Evolutionary conservation across 75 land plant species (phyloP), one percentile per base, ranked within the genome.

Genomic region (Isoetes taiwanensis): DNA sequence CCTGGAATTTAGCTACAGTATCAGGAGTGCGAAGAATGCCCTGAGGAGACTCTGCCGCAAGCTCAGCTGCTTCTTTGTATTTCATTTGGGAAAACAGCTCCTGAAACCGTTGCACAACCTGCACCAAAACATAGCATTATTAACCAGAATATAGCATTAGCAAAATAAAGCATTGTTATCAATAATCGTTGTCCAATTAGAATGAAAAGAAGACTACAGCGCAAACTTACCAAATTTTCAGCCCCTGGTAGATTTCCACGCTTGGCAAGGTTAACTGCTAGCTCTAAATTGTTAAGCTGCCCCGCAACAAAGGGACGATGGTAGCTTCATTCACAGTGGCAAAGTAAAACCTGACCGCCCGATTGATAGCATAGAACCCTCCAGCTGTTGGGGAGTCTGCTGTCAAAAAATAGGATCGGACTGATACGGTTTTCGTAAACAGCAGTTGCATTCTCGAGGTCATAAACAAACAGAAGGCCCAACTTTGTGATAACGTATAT

Each of bases 11-110:
- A 30, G 95, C 94, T 43, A 87, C 85, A 25, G 98, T 93, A 27
- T 93, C 98, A 59, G 89, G 98, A 25, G 98, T 93, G 10, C 98
- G 75, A 6, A 93, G 98, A 28, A 93, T 79, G 37, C 98, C 95
- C 50, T 84, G 89, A 32, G 98, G 98, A 70, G 98, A 93, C 62
- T 93, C 98, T 21, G 98, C 98, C 62, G 98, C 98, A 68, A 93
- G 89, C 64, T 93, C 98, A 32, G 95, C 98, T 61, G 98, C 98
- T 63, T 93, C 98, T 65, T 93, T 93, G 62, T 93, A 93, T 67
- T 93, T 93, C 71, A 91, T 93, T 59, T 93, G 98, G 25, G 89
- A 74, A 61, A 93, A 93, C 57, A 93, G 56, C 68, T 93, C 98
- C 54, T 93, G 98, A 53, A 93, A 93, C 0, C 98, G 81, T 67